Conservation (phyloP, 2,329 filamentous ascomycete species). For the Diaporthe citriasiana region DNA sequence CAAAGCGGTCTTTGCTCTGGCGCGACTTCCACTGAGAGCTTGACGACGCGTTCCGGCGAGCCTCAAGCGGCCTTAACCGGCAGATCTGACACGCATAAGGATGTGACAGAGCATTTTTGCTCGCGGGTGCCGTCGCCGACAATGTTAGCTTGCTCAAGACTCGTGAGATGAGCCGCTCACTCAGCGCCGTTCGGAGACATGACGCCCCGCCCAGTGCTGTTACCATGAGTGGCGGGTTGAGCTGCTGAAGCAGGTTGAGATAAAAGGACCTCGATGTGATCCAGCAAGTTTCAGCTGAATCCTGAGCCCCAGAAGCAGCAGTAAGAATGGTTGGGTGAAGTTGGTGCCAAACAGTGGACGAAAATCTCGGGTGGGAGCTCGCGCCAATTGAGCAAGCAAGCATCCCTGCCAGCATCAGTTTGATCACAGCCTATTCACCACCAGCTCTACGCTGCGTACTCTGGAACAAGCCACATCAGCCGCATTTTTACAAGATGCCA, state of each 20-base stretch:
- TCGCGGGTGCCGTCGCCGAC: neutral
- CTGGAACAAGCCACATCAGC: neutral
- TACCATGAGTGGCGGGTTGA: neutral
- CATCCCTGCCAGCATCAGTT: conserved; percentile 29
- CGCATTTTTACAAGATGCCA: neutral
- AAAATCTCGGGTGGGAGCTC: conserved; percentile 36
- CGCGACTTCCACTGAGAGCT: conserved; percentile 84
- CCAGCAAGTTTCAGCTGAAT: too few relatives aligned
- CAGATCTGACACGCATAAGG: neutral
- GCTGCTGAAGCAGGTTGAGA: neutral
- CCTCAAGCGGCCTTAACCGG: neutral
- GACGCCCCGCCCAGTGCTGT: conserved; percentile 10
- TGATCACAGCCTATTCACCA: neutral
- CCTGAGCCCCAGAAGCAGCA: too few relatives aligned
- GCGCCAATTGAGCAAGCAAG: conserved; percentile 14
- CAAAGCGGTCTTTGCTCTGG: conserved; percentile 80
- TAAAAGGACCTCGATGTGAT: too few relatives aligned
- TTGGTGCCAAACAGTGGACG: neutral
- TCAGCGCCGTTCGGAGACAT: conserved; percentile 24
- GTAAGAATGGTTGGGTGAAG: neutral
- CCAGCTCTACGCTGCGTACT: neutral
- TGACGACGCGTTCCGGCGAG: conserved; percentile 67
- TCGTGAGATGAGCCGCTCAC: conserved; percentile 37
- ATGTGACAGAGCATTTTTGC: neutral
- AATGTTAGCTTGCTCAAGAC: conserved; percentile 37